Conservation (phyloP, 163 green algal species). For the Scenedesmus sp. region DNA sequence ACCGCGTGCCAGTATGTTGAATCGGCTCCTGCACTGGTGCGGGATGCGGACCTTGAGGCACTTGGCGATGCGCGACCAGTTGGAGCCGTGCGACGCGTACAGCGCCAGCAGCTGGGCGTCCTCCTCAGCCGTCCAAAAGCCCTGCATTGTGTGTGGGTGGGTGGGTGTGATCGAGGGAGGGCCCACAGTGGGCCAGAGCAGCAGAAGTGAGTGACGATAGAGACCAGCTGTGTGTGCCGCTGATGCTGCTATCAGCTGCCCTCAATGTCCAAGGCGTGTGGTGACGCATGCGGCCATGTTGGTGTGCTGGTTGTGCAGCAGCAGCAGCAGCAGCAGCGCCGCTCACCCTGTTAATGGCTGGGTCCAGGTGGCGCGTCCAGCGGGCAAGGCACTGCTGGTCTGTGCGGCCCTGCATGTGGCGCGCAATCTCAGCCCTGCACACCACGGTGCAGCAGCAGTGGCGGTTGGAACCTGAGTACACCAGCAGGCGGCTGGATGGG, state of each 20-base stretch:
- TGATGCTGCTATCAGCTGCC: background rate
- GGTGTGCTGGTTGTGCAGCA: background rate
- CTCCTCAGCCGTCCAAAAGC: slow-evolving; percentile 76
- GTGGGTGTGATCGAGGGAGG: background rate
- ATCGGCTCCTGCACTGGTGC: slow-evolving; percentile 89
- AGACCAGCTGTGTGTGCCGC: background rate
- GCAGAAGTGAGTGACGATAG: background rate
- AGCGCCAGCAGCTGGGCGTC: slow-evolving; percentile 73
- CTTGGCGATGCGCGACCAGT: slow-evolving; percentile 83
- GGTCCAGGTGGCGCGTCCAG: slow-evolving; percentile 90
- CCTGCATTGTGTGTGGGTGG: slow-evolving; percentile 29
- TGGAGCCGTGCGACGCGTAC: slow-evolving; percentile 65
- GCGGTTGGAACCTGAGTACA: background rate
- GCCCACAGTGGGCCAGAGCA: background rate
- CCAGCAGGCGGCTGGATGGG: background rate
- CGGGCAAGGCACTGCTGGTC: slow-evolving; percentile 93
- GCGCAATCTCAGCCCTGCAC: slow-evolving; percentile 81
- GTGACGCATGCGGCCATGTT: too few species aligned
- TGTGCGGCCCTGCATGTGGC: slow-evolving; percentile 70
- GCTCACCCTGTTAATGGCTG: slow-evolving; percentile 70
- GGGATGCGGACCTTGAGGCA: slow-evolving; percentile 79
- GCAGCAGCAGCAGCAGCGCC: background rate
- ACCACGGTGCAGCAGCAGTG: background rate
- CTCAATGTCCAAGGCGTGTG: too few species aligned
- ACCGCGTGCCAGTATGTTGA: slow-evolving; percentile 61